Percentiles rank a stretch among this genome's conserved stretches.
Evolutionary conservation across 306 rosid species (phyloP).

Genomic region (Macrotyloma uniflorum): DNA sequence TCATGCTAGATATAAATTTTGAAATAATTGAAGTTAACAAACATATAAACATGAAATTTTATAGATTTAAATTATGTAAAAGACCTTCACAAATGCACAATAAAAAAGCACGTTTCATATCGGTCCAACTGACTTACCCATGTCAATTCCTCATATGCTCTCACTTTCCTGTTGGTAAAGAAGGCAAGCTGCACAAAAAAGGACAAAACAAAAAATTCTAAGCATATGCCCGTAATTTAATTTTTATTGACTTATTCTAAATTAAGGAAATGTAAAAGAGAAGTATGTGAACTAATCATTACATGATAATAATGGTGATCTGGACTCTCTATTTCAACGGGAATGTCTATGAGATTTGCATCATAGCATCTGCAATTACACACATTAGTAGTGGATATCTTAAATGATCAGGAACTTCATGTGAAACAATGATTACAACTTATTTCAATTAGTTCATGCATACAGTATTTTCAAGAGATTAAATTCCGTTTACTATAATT

Average conservation of each 20-base stretch:
- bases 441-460: too few relatives aligned
- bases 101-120: neutral
- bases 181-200: conserved; percentile 72
- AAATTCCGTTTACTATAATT: too few relatives aligned
- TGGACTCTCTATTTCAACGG: conserved; percentile 87
- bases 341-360: conserved; percentile 71
- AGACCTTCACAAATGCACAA: neutral
- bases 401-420: too few relatives aligned
- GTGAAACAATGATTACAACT: too few relatives aligned
- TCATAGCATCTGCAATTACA: conserved; percentile 59
- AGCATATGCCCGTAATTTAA: neutral
- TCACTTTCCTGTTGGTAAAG: conserved; percentile 65
- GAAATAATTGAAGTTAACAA: too few relatives aligned
- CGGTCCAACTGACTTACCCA: conserved; percentile 61
- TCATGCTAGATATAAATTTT: too few relatives aligned
- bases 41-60: too few relatives aligned
- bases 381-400: neutral
- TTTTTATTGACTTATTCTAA: neutral
- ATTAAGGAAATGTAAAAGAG: neutral
- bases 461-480: too few relatives aligned
- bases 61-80: too few relatives aligned
- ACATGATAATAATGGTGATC: conserved; percentile 90
- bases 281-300: conserved; percentile 11
- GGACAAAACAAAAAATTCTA: neutral
- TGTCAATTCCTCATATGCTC: conserved; percentile 70